Base-by-base conservation (phyloP, 371 early-diverging fungal species). In the Sporodiniella umbellata region DNA sequence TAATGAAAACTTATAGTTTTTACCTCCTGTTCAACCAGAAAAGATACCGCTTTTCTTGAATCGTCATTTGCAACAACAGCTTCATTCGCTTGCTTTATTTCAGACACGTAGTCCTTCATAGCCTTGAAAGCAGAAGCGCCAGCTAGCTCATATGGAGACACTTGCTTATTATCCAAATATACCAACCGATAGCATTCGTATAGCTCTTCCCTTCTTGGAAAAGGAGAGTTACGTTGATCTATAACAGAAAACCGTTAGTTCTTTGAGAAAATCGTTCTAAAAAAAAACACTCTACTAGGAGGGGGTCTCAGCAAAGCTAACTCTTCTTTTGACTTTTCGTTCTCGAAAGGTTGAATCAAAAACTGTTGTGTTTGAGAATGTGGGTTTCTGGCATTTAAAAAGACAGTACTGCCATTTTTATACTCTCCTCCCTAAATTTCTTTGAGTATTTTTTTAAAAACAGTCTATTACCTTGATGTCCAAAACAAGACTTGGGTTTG, bases 101-200 rank as follows among this genome's bases (percentile, higher is more conserved):
- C 39, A 11, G 45, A 25, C 31, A 74, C 46, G 44, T 65, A 74
- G n/a, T 54, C 58, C 42, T 62, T 64, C 45, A 74, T 61, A 8
- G 62, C 72, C 66, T 79, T 72, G 53, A 78, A 86, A 14, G 81
- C 83, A 46, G 80, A 80, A 31, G 84, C 85, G 28, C 83, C 86
- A 18, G 81, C 84, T 14, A 79, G 45, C 39, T 76, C 49, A 31
- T 69, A 68, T 6, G 51, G 45, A 0, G 73, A 60, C 8, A 61
- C 43, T 2, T 33, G 38, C 4, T 17, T 31, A 11, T 30, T 23
- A 35, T 65, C 56, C 15, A 57, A 47, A 40, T 70, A 75, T 17
- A 75, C 64, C 42, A 56, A 28, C 28, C 70, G 57, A 46, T 72
- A 70, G 19, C 62, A 63, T 42, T 67, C 68, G 45, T 68, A 72